Conservation (phyloP, 805 yeast genomes). For the Wickerhamiella sorbophila region DNA sequence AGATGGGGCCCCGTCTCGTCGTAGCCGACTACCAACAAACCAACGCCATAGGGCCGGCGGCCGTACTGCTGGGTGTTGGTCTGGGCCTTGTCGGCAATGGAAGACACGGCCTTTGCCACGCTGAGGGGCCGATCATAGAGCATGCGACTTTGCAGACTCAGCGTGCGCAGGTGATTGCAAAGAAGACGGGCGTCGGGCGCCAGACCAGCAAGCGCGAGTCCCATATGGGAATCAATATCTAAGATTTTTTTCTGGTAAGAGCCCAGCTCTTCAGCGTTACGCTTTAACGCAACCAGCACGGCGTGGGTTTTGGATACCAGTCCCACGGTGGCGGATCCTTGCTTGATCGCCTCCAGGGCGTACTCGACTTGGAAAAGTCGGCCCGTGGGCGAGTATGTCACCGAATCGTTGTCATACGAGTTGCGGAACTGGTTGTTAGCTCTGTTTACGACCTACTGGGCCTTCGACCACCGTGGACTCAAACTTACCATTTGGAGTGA, state of each 20-base stretch:
- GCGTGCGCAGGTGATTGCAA: slow-evolving; percentile 76
- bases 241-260: slow-evolving; percentile 91
- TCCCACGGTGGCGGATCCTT: slow-evolving; percentile 96
- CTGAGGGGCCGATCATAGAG: slow-evolving; percentile 76
- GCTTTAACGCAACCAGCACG: slow-evolving; percentile 83
- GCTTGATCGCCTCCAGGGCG: slow-evolving; percentile 91
- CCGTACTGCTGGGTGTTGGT: slow-evolving; percentile 92
- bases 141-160: slow-evolving; percentile 76
- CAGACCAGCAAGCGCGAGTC: slow-evolving; percentile 89
- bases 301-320: slow-evolving; percentile 74
- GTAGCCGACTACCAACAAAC: slow-evolving; percentile 74
- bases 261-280: slow-evolving; percentile 95
- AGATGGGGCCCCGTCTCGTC: slow-evolving; percentile 93
- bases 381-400: slow-evolving; percentile 93
- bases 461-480: no score
- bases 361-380: slow-evolving; percentile 79
- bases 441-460: no score
- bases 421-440: slow-evolving; percentile 70
- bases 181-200: slow-evolving; percentile 97
- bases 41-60: slow-evolving; percentile 96
- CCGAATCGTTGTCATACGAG: slow-evolving; percentile 96
- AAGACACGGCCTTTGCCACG: slow-evolving; percentile 64
- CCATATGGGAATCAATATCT: slow-evolving; percentile 85
- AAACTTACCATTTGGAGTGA: slow-evolving; percentile 9
- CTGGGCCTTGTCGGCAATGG: slow-evolving; percentile 94